These are phyloP conservation scores for Phytopythium montanum DNA, from an alignment of 352 stramenopile genomes.

Conservation along the genomic window DNA sequence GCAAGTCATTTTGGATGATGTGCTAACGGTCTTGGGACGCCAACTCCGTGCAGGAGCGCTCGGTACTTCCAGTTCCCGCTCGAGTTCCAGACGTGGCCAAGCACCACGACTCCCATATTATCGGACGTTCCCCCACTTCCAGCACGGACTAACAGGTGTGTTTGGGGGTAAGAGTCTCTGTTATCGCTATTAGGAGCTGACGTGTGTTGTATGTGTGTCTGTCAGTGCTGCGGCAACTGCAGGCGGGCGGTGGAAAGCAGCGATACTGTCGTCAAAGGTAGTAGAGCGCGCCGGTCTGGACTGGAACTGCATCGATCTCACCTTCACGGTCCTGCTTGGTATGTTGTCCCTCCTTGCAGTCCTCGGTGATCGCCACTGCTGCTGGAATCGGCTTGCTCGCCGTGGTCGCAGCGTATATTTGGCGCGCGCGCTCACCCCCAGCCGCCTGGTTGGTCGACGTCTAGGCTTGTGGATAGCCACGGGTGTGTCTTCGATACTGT, in stretches of 20 bases:
- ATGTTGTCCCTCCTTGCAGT: constrained; percentile 13
- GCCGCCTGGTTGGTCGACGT: constrained; percentile 9
- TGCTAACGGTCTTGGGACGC: neutral
- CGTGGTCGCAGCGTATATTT: constrained; percentile 22
- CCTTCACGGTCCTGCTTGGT: neutral
- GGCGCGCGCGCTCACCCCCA: constrained; percentile 26
- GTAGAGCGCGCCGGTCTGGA: neutral
- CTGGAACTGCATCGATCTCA: neutral
- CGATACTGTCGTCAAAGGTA: neutral
- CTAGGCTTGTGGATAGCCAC: neutral
- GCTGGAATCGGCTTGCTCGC: constrained; percentile 28
- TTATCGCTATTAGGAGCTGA: neutral
- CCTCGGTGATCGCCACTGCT: constrained; percentile 22
- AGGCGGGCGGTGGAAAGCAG: neutral
- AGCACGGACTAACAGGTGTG: constrained; percentile 18
- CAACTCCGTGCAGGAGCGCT: constrained; percentile 14
- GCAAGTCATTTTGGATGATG: neutral
- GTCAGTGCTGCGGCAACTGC: neutral
- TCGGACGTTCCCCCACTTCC: constrained; percentile 22
- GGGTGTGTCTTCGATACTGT: neutral
- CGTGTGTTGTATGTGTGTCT: neutral
- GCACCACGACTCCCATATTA: constrained; percentile 19
- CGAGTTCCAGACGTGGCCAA: constrained; percentile 30
- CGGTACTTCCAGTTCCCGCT: constrained; percentile 38
- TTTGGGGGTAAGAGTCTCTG: neutral